Base-by-base conservation (phyloP, 2,329 filamentous ascomycete species). In the Xylariales sp. region DNA sequence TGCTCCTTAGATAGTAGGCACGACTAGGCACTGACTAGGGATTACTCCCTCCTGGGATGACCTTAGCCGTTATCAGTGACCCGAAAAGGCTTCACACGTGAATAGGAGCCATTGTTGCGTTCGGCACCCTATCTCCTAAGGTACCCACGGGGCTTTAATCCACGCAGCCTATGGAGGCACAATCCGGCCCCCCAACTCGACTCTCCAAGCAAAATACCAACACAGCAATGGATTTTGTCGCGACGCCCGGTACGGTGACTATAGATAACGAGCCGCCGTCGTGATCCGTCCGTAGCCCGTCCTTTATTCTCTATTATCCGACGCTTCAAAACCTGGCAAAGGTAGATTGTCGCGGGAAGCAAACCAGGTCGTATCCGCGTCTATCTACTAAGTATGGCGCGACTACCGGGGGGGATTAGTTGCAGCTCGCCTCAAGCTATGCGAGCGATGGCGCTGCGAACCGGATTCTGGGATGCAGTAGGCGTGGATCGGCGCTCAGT, bases 51-150 rank as follows among this genome's bases (percentile, higher is more conserved):
- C 59, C 45, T 43, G 54, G 45, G 60, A 61, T 48, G 55, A 63
- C 55, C 60, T 67, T 65, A 67, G 57, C 67, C 64, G 60, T 61
- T 67, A 64, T 67, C 64, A 62, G 60, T 36, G 50, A 46, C 36
- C 30, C 43, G 23, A 45, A 53, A 10, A 61, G 45, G 54, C 58
- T 39, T 62, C 48, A 16, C 43, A 56, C 30, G 48, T 14, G 34
- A 41, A 50, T n/a, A 32, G 16, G 36, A 49, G 30, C 52, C 53
- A 23, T 23, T 23, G 23, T 52, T 8, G 57, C 62, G 23, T 10
- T 50, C 43, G 28, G 34, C 43, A 54, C 34, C 46, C 12, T 39
- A 39, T 39, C 36, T 39, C 36, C 36, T 23, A 23, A 23, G 23
- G 36, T 39, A 39, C 2, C 23, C 23, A 23, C 23, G 34, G 23